phyloP scores from a whole-genome alignment of 352 stramenopile species.

The Blastocystis sp. region DNA sequence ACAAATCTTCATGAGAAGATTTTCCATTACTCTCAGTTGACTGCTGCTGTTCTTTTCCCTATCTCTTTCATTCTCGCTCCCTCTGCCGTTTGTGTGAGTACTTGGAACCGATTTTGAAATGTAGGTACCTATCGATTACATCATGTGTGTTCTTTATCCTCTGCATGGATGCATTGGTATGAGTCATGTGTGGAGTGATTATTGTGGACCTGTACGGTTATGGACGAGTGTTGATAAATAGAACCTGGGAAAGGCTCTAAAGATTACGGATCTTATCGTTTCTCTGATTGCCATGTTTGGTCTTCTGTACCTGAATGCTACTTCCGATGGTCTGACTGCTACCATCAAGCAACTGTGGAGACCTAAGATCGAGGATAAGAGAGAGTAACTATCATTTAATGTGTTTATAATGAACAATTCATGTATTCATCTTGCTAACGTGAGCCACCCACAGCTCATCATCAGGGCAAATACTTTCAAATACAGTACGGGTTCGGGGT shows the following conservation, averaged over 20 bases:
- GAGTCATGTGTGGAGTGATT: constrained; percentile 59
- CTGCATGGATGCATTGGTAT: constrained; percentile 62
- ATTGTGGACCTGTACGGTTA: constrained; percentile 22
- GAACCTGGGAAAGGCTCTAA: constrained; percentile 22
- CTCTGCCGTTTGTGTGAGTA: constrained; percentile 19
- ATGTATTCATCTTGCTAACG: background rate
- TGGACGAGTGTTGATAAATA: background rate
- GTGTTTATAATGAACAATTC: constrained; percentile 15
- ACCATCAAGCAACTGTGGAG: constrained; percentile 59
- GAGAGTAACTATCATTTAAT: constrained; percentile 25
- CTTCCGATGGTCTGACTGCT: constrained; percentile 55
- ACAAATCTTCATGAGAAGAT: constrained; percentile 63
- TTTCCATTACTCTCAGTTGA: constrained; percentile 60
- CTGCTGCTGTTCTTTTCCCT: constrained; percentile 45
- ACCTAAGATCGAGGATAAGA: constrained; percentile 57
- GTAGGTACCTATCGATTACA: constrained; percentile 58
- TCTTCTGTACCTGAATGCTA: constrained; percentile 59
- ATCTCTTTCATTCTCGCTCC: constrained; percentile 49
- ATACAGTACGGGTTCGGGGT: constrained; percentile 4
- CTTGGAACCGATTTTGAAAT: background rate
- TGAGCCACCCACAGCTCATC: background rate
- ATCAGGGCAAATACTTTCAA: background rate
- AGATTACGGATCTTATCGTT: constrained; percentile 24
- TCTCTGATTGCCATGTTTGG: constrained; percentile 53
- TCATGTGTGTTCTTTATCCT: constrained; percentile 60